Percentiles rank a stretch among this genome's conserved stretches.
These are phyloP conservation scores for Colletotrichum caudatum DNA, from an alignment of 2,329 filamentous ascomycete genomes.

Conservation along the genomic window DNA sequence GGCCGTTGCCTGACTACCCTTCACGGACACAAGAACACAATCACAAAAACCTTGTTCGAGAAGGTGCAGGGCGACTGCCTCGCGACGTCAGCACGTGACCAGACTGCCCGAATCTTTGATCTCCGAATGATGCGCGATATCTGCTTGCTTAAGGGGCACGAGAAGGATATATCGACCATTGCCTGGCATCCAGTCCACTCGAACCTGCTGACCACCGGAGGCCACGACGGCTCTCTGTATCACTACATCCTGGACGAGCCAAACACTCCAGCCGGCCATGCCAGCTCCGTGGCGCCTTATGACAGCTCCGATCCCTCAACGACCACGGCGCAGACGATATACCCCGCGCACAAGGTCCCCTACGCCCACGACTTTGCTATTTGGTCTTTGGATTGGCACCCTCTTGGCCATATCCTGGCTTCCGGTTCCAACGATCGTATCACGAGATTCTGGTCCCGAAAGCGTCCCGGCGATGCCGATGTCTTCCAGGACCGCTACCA, in stretches of 20 bases:
- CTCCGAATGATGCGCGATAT: constrained; percentile 99
- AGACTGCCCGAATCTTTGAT: constrained; percentile 93
- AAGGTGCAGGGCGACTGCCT: constrained; percentile 85
- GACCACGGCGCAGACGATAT: constrained; percentile 88
- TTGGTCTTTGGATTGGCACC: constrained; percentile 99
- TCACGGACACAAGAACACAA: constrained; percentile 96
- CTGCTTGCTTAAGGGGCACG: constrained; percentile 90
- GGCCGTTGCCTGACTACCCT: constrained; percentile 91
- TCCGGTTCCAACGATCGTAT: constrained; percentile 97
- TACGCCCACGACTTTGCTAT: constrained; percentile 95
- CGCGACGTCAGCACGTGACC: constrained; percentile 92
- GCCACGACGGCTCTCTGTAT: constrained; percentile 87
- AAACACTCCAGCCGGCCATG: constrained; percentile 81
- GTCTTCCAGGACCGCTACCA: constrained; percentile 93
- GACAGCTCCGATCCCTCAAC: constrained; percentile 84
- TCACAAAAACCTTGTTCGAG: constrained; percentile 93
- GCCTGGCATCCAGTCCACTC: constrained; percentile 95
- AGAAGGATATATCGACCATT: constrained; percentile 94
- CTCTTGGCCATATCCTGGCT: constrained; percentile 92
- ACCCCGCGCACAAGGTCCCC: constrained; percentile 86
- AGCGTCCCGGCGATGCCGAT: constrained; percentile 87
- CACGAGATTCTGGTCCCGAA: constrained; percentile 95
- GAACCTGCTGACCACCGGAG: constrained; percentile 89
- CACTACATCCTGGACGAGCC: constrained; percentile 98
- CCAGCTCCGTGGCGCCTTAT: constrained; percentile 82